A percentile compares a stretch with the other conserved stretches of the same genome.
Conservation (phyloP, 306 rosid species). For the Pterocarpus santalinus region DNA sequence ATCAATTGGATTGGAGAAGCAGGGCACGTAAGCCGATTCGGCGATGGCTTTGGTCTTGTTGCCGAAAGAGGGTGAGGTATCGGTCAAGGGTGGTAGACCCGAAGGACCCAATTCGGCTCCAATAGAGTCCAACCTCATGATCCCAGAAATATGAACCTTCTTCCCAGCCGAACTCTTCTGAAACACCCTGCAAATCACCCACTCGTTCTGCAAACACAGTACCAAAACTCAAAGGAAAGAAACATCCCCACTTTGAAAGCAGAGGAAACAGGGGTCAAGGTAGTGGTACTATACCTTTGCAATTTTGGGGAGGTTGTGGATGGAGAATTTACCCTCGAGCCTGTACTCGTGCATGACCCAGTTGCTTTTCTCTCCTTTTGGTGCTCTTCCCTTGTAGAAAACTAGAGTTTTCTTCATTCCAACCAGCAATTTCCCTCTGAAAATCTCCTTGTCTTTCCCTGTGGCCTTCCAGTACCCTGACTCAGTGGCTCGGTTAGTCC, state of each 20-base stretch:
- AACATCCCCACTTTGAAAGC: neutral
- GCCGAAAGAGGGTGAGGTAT: constrained; percentile 58
- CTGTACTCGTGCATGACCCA: constrained; percentile 99
- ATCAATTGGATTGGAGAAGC: constrained; percentile 94
- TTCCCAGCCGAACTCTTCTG: constrained; percentile 82
- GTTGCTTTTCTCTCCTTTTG: constrained; percentile 91
- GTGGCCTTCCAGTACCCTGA: constrained; percentile 99
- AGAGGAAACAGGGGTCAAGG: neutral
- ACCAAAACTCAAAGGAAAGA: neutral
- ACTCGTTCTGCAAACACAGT: constrained; percentile 74
- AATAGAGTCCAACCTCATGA: constrained; percentile 55
- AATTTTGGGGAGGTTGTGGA: constrained; percentile 85
- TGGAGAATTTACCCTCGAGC: constrained; percentile 82
- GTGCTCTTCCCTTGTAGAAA: constrained; percentile 94
- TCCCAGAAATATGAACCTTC: constrained; percentile 73
- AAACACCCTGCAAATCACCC: constrained; percentile 95
- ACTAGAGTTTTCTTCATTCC: constrained; percentile 98
- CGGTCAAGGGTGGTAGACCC: constrained; percentile 76
- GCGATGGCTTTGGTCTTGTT: constrained; percentile 49
- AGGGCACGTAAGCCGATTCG: constrained; percentile 92
- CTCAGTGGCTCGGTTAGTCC: constrained; percentile 96
- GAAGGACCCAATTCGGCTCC: constrained; percentile 60
- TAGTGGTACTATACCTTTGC: constrained; percentile 62
- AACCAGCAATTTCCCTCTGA: constrained; percentile 80
- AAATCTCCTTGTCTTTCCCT: constrained; percentile 92